Conservation (phyloP, 2,329 filamentous ascomycete genomes). For the Cadophora malorum region DNA sequence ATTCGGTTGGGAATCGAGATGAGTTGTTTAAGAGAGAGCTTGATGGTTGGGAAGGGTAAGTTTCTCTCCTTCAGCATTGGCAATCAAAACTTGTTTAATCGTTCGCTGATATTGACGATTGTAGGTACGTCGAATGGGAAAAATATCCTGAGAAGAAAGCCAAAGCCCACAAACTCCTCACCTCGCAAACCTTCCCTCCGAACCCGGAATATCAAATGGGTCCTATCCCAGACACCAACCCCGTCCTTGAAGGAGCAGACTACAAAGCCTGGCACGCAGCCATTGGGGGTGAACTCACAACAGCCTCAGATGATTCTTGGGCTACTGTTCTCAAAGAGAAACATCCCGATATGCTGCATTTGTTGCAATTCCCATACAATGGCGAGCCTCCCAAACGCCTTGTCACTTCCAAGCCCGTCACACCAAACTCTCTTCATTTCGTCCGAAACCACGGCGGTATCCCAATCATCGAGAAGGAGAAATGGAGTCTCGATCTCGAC, state of each 20-base stretch:
- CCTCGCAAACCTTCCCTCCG: constrained; percentile 27
- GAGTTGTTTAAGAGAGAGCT: constrained; percentile 52
- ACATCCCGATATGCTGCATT: constrained; percentile 64
- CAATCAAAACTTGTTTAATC: background rate
- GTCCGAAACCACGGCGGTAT: constrained; percentile 77
- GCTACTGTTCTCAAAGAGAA: constrained; percentile 61
- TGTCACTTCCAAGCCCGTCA: constrained; percentile 61
- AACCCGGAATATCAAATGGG: constrained; percentile 62
- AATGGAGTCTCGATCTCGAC: constrained; percentile 61
- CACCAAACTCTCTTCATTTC: constrained; percentile 67
- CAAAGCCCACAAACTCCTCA: constrained; percentile 31
- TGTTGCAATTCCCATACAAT: constrained; percentile 69
- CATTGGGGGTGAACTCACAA: constrained; percentile 52
- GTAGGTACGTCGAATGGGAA: constrained; percentile 70
- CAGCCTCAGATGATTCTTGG: constrained; percentile 65
- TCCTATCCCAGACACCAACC: constrained; percentile 62
- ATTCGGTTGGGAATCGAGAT: constrained; percentile 48
- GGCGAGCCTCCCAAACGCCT: constrained; percentile 65
- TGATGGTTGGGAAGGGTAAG: constrained; percentile 54
- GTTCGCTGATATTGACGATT: too few relatives aligned
- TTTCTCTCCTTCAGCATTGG: background rate
- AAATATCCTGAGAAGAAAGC: constrained; percentile 70
- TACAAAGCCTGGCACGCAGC: constrained; percentile 67
- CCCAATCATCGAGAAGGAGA: constrained; percentile 65
- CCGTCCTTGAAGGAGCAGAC: constrained; percentile 59